A percentile compares a stretch with the other conserved stretches of the same genome.
Conservation (phyloP, 176 grass and related monocot genomes). For the Cenchrus fungigraminus region DNA sequence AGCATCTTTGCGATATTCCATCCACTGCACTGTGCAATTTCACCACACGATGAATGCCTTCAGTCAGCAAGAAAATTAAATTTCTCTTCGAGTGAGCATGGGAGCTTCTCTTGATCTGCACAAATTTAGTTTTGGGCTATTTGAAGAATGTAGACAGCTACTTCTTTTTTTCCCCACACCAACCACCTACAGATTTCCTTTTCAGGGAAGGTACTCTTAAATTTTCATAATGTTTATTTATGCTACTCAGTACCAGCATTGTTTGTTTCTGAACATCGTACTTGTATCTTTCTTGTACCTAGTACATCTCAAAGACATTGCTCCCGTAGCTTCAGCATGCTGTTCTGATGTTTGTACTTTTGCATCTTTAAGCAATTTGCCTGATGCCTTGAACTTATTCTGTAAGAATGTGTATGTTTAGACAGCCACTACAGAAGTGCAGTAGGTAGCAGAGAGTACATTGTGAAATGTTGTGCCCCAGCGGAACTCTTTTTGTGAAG, state of each 20-base stretch:
- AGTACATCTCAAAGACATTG: not conserved
- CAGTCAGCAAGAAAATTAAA: not conserved
- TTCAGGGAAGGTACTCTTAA: not conserved
- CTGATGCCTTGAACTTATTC: not conserved
- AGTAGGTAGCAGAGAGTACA: not conserved
- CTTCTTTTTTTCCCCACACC: not conserved
- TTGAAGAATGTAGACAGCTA: not conserved
- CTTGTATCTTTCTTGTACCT: not conserved
- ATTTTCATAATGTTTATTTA: not conserved
- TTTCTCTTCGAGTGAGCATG: not conserved
- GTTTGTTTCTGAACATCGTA: not conserved
- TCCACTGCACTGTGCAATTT: not conserved
- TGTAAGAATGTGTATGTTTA: not conserved
- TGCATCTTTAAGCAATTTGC: not conserved
- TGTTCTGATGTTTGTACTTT: not conserved
- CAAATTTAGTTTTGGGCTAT: not conserved
- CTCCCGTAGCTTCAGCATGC: not conserved
- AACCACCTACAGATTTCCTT: not conserved
- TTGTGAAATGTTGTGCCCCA: not conserved
- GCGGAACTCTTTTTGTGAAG: not conserved
- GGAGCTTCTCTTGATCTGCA: not conserved
- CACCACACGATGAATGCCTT: not conserved
- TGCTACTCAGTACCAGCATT: not conserved
- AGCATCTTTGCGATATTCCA: not conserved
- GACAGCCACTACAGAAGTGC: not conserved